phyloP scores from a whole-genome alignment of 139 green algal genomes.

The Chlamydomonas sp. region DNA sequence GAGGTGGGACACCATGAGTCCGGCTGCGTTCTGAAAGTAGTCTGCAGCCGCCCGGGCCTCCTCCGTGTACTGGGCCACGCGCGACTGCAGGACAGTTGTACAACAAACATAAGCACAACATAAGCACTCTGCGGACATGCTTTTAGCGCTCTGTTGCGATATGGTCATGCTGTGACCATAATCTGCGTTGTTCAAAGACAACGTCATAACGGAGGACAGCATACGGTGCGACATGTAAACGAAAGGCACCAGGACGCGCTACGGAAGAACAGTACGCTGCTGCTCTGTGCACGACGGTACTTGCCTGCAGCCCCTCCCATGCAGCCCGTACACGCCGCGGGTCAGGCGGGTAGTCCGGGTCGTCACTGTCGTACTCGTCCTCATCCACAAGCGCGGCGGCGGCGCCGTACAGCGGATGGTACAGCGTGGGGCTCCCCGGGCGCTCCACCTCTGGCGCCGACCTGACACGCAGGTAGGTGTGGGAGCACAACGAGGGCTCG shows the following conservation, averaged over 20 bases:
- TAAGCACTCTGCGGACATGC: too few relatives aligned
- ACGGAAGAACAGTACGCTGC: too few relatives aligned
- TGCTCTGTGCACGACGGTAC: too few relatives aligned
- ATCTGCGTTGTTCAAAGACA: too few relatives aligned
- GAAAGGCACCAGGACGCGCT: too few relatives aligned
- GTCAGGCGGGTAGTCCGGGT: background rate
- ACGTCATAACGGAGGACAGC: too few relatives aligned
- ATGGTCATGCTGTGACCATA: too few relatives aligned
- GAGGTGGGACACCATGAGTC: conserved; percentile 50
- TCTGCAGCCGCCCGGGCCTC: conserved; percentile 40
- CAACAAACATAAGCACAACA: too few relatives aligned
- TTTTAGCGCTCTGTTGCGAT: too few relatives aligned
- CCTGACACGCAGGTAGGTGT: too few relatives aligned
- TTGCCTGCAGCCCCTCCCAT: conserved; percentile 23
- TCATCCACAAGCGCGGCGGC: background rate
- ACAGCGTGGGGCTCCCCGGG: conserved; percentile 31
- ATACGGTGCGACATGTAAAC: too few relatives aligned
- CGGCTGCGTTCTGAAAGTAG: conserved; percentile 43
- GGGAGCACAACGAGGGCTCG: too few relatives aligned
- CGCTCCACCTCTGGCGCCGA: background rate
- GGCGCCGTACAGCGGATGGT: background rate
- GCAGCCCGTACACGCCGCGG: background rate
- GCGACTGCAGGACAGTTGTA: background rate
- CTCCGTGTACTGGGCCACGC: conserved; percentile 35
- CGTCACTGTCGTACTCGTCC: background rate